phyloP scores from a whole-genome alignment of 2,329 filamentous ascomycete species.

The Myriosclerotinia duriaeana region DNA sequence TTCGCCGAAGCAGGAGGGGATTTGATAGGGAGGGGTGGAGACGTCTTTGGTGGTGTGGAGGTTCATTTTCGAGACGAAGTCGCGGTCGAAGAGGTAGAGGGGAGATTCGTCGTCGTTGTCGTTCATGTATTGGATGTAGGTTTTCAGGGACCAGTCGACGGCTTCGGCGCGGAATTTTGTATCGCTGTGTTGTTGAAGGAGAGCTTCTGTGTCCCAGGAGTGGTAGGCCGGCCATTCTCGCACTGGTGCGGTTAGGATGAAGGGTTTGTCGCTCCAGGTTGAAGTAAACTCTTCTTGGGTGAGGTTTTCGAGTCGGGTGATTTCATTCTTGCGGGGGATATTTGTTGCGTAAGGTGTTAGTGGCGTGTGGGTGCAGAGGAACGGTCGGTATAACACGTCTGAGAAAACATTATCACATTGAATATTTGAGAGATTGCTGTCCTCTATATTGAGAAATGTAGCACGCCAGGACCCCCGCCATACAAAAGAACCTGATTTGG shows the following conservation, averaged over 20 bases:
- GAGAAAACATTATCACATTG: conserved; percentile 82
- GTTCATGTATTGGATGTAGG: conserved; percentile 79
- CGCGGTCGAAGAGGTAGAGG: conserved; percentile 86
- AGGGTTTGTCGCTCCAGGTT: conserved; percentile 76
- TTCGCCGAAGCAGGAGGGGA: conserved; percentile 78
- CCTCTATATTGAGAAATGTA: conserved; percentile 65
- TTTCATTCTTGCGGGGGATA: conserved; percentile 73
- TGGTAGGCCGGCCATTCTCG: conserved; percentile 76
- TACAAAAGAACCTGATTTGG: conserved; percentile 38
- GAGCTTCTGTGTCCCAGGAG: conserved; percentile 68
- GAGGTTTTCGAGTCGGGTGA: conserved; percentile 67
- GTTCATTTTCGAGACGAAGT: conserved; percentile 82
- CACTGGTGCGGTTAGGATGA: conserved; percentile 81
- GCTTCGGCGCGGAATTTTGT: conserved; percentile 84
- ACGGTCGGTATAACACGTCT: conserved; percentile 85
- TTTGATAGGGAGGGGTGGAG: conserved; percentile 62
- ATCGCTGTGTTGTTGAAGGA: conserved; percentile 63
- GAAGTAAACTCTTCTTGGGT: conserved; percentile 70
- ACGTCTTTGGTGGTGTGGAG: conserved; percentile 58
- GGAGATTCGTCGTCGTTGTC: conserved; percentile 82
- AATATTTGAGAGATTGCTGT: conserved; percentile 54
- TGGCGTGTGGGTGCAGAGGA: conserved; percentile 78
- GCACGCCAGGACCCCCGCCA: conserved; percentile 87
- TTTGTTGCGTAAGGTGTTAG: conserved; percentile 64
- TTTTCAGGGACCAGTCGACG: conserved; percentile 85